Base-by-base conservation (phyloP, 495 filamentous ascomycete genomes). In the Hypoxylon fuscum region DNA sequence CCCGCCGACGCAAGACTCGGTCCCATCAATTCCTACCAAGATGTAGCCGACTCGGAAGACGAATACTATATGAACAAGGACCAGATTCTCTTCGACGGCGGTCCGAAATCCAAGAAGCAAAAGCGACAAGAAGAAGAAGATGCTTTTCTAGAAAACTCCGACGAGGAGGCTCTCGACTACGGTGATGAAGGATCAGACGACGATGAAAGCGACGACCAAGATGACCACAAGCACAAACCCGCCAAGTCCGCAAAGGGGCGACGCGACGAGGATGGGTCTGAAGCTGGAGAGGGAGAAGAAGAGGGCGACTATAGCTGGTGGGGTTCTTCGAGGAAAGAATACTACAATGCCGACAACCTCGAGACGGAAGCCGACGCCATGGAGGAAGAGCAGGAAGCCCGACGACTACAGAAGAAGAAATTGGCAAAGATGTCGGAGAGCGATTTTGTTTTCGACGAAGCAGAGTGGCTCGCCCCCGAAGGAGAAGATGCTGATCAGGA, bases 391-490 rank as follows among this genome's bases (percentile, higher is more conserved):
- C 83, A 84, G 5, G 95, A 98, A 68, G 95, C 94, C 20, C 85
- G 86, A 66, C 79, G 93, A 41, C 72, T 98, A 22, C 95, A 98
- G 74, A 85, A 91, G 70, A 97, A 96, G 82, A 93, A 92, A 64
- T 72, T 97, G 42, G 79, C 90, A 65, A 86, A 87, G 56, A 91
- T 97, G 88, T 81, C 86, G 12, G 93, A 95, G 68, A 90, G 87
- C 35, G 96, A 98, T 71, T 98, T 96, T 68, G 87, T 90, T 1
- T 96, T 97, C 51, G 91, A 97, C 62, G 91, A 96, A 71, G 82
- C 83, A 34, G 92, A 94, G 52, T 97, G 94, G 95, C 62, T 85
- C 17, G 81, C 78, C 22, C 66, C 75, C 9, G 68, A 64, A 14
- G 71, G 77, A 3, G 79, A 83, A 1, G 76, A 72, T 1, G 76